phyloP scores from a whole-genome alignment of 345 rosid species.

The Eucalyptus guilfoylei region DNA sequence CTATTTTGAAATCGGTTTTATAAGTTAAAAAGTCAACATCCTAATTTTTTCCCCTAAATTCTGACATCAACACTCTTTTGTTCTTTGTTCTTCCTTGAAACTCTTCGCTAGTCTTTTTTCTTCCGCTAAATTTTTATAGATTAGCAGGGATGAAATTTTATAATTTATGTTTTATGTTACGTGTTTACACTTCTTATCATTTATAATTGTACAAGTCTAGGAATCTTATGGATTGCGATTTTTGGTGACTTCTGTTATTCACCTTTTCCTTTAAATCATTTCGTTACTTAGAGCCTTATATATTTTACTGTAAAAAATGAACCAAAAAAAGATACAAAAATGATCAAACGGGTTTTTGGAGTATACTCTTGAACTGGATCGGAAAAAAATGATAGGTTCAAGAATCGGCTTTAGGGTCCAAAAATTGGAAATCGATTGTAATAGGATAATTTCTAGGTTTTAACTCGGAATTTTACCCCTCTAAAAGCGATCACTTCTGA shows the following conservation, averaged over 20 bases:
- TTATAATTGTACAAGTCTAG: accelerated
- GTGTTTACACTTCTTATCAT: too few relatives aligned
- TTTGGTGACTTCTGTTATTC: accelerated
- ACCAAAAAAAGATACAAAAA: too few relatives aligned
- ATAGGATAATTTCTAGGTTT: accelerated
- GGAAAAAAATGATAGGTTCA: accelerated
- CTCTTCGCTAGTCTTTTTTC: too few relatives aligned
- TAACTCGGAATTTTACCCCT: not conserved
- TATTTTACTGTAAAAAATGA: too few relatives aligned
- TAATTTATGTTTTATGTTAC: not conserved
- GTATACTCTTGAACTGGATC: accelerated
- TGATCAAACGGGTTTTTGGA: accelerated
- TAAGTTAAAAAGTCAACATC: not conserved
- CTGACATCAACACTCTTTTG: accelerated
- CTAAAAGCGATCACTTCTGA: too few relatives aligned
- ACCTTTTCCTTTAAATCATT: too few relatives aligned
- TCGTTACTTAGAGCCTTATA: too few relatives aligned
- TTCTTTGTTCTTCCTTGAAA: not conserved
- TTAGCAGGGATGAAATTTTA: too few relatives aligned
- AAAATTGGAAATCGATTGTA: too few relatives aligned
- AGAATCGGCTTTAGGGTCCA: accelerated
- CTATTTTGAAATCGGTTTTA: too few relatives aligned
- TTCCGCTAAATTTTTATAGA: too few relatives aligned
- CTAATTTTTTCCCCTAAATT: not conserved
- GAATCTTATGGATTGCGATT: not conserved